Conservation (phyloP, 2,329 filamentous ascomycete species). For the Cercospora canescens region DNA sequence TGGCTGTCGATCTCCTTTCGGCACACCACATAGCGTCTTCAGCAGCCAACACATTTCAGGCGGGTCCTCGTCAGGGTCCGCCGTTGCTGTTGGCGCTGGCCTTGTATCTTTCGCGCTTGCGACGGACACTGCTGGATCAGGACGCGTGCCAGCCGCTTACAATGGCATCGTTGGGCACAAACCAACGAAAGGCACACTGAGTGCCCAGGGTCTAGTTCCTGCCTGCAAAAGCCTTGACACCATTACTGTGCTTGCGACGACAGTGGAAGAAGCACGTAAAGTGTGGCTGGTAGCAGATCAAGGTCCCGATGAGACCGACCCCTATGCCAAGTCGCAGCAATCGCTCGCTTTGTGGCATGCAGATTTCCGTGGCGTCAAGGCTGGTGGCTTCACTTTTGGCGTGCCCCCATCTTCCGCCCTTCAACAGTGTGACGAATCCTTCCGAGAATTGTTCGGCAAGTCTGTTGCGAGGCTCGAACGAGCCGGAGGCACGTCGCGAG, state of each 20-base stretch:
- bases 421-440: slow-evolving; percentile 43
- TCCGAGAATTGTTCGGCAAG: slow-evolving; percentile 45
- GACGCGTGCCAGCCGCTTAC: slow-evolving; percentile 54
- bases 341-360: slow-evolving; percentile 36
- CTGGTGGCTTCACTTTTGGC: slow-evolving; percentile 49
- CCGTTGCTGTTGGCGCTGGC: slow-evolving; percentile 54
- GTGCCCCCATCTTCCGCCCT: slow-evolving; percentile 49
- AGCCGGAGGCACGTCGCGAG: slow-evolving; percentile 45
- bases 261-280: slow-evolving; percentile 49
- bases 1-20: slow-evolving; percentile 60
- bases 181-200: slow-evolving; percentile 56
- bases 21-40: slow-evolving; percentile 56
- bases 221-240: slow-evolving; percentile 61
- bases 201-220: slow-evolving; percentile 52
- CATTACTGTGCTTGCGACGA: slow-evolving; percentile 55
- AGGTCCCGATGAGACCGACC: slow-evolving; percentile 51
- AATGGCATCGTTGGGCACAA: slow-evolving; percentile 55
- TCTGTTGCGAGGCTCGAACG: slow-evolving; percentile 42
- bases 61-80: slow-evolving; percentile 58
- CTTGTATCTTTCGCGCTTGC: slow-evolving; percentile 58
- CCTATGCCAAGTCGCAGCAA: slow-evolving; percentile 50
- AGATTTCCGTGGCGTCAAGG: slow-evolving; percentile 36
- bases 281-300: slow-evolving; percentile 51
- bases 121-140: slow-evolving; percentile 58
- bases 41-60: slow-evolving; percentile 54